Base-by-base conservation (phyloP, 2,329 filamentous ascomycete species). In the Apiospora malaysiana region DNA sequence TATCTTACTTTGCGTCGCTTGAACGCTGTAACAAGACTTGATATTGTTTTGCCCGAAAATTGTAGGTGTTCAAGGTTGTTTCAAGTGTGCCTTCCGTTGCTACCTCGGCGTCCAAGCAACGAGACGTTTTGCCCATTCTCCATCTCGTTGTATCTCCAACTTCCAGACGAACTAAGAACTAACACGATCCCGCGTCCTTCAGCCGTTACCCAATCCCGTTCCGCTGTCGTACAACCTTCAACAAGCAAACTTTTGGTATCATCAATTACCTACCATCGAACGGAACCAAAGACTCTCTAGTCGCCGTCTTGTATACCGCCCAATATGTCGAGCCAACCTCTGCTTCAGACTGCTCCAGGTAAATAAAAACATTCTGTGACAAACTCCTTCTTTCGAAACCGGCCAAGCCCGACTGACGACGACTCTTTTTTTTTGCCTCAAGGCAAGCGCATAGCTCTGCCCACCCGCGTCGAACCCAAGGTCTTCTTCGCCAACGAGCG, bases 401-500 rank as follows among this genome's bases (percentile, higher is more conserved):
- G 42, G 9, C 56, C 56, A 63, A 32, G 4, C 9, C 56, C 25
- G 40, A 59, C 46, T 69, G 46, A 69, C 68, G 8, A 40, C 9
- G 37, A 49, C 42, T 21, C 25, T 46, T n/a, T 66, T n/a, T 66
- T n/a, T n/a, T 21, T 40, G 21, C 56, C 18, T 40, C 68, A 78
- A 97, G 95, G 95, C 89, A 99, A 99, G 87, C 94, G 95, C 81
- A 98, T 99, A 81, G 95, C 96, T 78, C 94, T 99, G 75, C 96
- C 96, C 71, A 98, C 95, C 72, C 94, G 96, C 76, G 95, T 99
- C 83, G 96, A 99, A 84, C 96, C 96, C 78, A 99, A 99, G 85
- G 96, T 99, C 87, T 99, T 98, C 90, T 99, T 99, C 88, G 96
- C 96, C 85, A 99, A 99, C 88, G 96, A 99, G 86, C 94, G 96